Evolutionary conservation across 257 asterid genomes (phyloP).

Genomic region (Schizonepeta tenuifolia): DNA sequence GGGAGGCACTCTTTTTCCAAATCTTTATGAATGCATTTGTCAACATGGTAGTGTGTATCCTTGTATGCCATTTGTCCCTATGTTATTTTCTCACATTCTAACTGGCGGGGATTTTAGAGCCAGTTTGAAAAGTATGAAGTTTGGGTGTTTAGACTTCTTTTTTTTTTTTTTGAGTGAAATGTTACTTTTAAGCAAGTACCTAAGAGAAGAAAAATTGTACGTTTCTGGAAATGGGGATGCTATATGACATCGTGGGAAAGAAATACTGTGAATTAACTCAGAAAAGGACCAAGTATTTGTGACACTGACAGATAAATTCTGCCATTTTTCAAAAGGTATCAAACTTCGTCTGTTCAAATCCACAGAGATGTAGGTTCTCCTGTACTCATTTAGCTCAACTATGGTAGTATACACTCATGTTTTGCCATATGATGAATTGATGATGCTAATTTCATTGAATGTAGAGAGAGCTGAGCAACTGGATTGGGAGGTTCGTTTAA

Average conservation of each 20-base stretch:
- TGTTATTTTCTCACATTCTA: neutral
- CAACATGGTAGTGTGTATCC: neutral
- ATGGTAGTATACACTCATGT: constrained; percentile 7
- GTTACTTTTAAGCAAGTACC: too few relatives aligned
- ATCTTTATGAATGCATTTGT: neutral
- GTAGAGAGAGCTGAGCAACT: constrained; percentile 88
- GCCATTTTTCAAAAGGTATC: neutral
- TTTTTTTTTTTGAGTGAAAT: too few relatives aligned
- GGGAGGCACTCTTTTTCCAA: neutral
- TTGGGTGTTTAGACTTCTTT: too few relatives aligned
- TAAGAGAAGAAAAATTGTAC: too few relatives aligned
- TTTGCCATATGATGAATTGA: constrained; percentile 24
- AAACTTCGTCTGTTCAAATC: neutral
- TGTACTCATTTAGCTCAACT: constrained; percentile 11
- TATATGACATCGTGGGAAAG: neutral
- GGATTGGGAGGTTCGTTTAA: constrained; percentile 89
- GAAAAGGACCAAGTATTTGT: neutral
- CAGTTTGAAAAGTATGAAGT: neutral
- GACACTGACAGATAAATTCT: neutral
- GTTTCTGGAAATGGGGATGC: constrained; percentile 1
- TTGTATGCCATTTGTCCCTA: neutral
- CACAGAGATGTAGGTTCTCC: constrained; percentile 3
- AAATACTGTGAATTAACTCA: constrained; percentile 2
- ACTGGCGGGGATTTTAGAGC: neutral
- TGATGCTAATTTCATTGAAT: constrained; percentile 26